These are phyloP conservation scores for Castanea mollissima DNA, from an alignment of 306 rosid genomes.

Conservation along the genomic window DNA sequence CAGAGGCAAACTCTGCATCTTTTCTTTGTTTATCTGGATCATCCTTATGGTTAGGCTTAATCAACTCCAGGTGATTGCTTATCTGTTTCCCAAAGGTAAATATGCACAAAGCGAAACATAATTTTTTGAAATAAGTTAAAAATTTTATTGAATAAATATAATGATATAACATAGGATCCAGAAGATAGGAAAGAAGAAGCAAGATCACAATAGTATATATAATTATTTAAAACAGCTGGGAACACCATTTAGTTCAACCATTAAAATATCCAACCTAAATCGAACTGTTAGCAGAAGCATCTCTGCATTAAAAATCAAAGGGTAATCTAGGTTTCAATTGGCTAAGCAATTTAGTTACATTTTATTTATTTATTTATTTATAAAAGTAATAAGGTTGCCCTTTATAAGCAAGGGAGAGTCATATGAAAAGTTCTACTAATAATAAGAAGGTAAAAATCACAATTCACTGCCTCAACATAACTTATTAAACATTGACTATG, in stretches of 20 bases:
- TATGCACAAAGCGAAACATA: background rate
- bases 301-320: background rate
- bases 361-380: too few relatives aligned
- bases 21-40: conserved; percentile 75
- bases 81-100: conserved; percentile 44
- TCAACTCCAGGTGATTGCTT: conserved; percentile 92
- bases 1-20: conserved; percentile 83
- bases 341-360: background rate
- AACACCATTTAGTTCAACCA: background rate
- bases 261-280: background rate
- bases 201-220: background rate
- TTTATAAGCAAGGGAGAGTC: background rate
- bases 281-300: background rate
- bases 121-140: background rate
- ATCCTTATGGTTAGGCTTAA: conserved; percentile 85
- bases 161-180: background rate
- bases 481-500: background rate
- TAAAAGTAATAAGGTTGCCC: background rate
- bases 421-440: background rate
- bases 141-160: background rate
- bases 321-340: background rate
- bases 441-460: conserved; percentile 1
- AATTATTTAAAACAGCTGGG: background rate
- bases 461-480: background rate
- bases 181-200: background rate